Percentiles rank a stretch among this genome's conserved stretches.
Evolutionary conservation across 768 basidiomycete genomes (phyloP).

Genomic region (Tricholoma furcatifolium): DNA sequence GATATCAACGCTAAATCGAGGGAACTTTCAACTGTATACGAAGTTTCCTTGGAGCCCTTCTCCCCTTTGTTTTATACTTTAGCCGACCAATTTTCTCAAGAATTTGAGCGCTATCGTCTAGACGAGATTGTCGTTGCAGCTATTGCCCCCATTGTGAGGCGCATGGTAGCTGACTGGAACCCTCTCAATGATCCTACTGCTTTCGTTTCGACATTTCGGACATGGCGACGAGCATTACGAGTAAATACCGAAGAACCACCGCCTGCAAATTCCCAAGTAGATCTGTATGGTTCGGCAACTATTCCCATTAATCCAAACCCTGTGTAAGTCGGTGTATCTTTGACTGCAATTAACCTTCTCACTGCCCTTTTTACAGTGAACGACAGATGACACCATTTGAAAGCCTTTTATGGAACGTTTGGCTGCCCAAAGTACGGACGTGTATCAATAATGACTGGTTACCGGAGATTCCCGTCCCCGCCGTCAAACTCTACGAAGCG

Average conservation of each 20-base stretch:
- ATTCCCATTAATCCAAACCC: slow-evolving; percentile 26
- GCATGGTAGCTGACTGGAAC: slow-evolving; percentile 75
- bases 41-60: slow-evolving; percentile 73
- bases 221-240: slow-evolving; percentile 69
- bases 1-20: slow-evolving; percentile 67
- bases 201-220: slow-evolving; percentile 63
- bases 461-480: slow-evolving; percentile 68
- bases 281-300: slow-evolving; percentile 53
- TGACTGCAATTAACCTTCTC: slow-evolving; percentile 2
- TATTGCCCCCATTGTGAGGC: slow-evolving; percentile 78
- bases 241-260: slow-evolving; percentile 48
- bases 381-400: slow-evolving; percentile 93
- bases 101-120: slow-evolving; percentile 76
- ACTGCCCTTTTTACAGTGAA: slow-evolving; percentile 34
- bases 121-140: slow-evolving; percentile 95
- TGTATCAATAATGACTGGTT: slow-evolving; percentile 95
- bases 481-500: slow-evolving; percentile 79
- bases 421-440: slow-evolving; percentile 94
- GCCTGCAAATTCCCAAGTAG: slow-evolving; percentile 42
- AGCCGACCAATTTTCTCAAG: slow-evolving; percentile 62
- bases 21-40: slow-evolving; percentile 62
- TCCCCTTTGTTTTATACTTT: slow-evolving; percentile 71
- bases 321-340: slow-evolving; percentile 31
- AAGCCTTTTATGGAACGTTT: slow-evolving; percentile 89
- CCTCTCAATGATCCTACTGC: slow-evolving; percentile 76